Evolutionary conservation across 192 early-diverging fungal species (phyloP).

Genomic region (Entomortierella parvispora): DNA sequence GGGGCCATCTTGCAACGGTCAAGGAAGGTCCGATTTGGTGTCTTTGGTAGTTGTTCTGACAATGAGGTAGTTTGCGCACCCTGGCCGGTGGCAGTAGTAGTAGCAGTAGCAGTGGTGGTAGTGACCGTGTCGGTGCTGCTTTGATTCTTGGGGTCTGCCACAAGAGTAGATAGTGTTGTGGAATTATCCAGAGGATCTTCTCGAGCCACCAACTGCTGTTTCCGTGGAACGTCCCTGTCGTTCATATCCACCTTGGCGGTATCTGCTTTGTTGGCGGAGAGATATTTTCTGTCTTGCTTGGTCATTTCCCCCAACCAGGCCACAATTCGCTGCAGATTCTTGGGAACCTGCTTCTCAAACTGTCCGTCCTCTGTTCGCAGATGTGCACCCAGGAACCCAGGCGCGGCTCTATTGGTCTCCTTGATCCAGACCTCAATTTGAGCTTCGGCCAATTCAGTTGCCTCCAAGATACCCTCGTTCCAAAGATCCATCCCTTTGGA

Average conservation of each 20-base stretch:
- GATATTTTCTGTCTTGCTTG: slow-evolving; percentile 12
- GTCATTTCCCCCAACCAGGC: slow-evolving; percentile 36
- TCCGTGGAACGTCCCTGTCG: too few species aligned
- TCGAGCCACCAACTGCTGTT: too few species aligned
- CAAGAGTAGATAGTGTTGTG: too few species aligned
- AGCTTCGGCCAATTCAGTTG: slow-evolving; percentile 33
- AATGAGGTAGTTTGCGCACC: too few species aligned
- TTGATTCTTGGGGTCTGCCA: background rate
- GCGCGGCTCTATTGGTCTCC: slow-evolving; percentile 21
- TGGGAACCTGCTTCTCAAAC: slow-evolving; percentile 34
- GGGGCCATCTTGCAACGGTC: slow-evolving; percentile 19
- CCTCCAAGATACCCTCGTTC: slow-evolving; percentile 40
- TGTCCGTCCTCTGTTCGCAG: slow-evolving; percentile 52
- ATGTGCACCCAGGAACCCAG: slow-evolving; percentile 52
- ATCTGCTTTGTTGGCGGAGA: background rate
- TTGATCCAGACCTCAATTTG: slow-evolving; percentile 25
- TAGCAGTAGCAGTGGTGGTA: background rate
- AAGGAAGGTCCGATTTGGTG: slow-evolving; percentile 8
- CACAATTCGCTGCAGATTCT: slow-evolving; percentile 36
- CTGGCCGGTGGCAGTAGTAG: too few species aligned
- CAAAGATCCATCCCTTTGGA: slow-evolving; percentile 48
- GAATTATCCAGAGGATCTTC: too few species aligned
- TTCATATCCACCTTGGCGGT: too few species aligned
- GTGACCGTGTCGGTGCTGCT: background rate
- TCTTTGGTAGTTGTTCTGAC: background rate